phyloP scores from a whole-genome alignment of 179 eudicot species.

The Pouteria campechiana region DNA sequence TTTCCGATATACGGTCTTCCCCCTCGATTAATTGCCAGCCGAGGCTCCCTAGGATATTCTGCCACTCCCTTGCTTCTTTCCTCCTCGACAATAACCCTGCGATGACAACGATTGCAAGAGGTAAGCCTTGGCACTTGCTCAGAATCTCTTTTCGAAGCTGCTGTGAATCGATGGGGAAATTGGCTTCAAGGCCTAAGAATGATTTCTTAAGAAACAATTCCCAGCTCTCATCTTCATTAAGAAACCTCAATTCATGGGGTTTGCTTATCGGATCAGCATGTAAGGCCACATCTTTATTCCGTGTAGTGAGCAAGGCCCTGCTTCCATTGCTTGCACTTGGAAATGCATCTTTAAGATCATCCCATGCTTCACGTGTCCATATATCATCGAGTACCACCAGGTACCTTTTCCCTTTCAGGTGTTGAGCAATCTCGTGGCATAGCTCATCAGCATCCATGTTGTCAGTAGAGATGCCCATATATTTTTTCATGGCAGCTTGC shows the following conservation, averaged over 20 bases:
- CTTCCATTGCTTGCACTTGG: slow-evolving; percentile 8
- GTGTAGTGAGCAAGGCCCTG: slow-evolving; percentile 11
- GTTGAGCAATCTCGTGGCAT: too few species aligned
- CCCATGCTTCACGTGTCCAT: slow-evolving; percentile 12
- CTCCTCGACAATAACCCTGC: slow-evolving; percentile 10
- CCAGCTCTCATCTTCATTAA: slow-evolving; percentile 7
- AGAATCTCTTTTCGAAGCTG: slow-evolving; percentile 4
- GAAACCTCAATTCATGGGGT: slow-evolving; percentile 5
- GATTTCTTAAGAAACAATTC: slow-evolving; percentile 10
- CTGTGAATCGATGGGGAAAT: slow-evolving; percentile 8
- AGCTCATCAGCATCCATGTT: slow-evolving; percentile 6
- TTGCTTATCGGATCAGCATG: slow-evolving; percentile 4
- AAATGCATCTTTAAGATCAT: slow-evolving; percentile 11
- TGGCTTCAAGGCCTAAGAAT: slow-evolving; percentile 4
- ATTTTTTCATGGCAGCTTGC: too few species aligned
- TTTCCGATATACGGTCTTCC: slow-evolving; percentile 5
- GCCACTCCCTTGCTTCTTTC: slow-evolving; percentile 9
- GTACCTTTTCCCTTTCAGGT: slow-evolving; percentile 1
- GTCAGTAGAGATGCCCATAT: too few species aligned
- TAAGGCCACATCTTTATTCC: slow-evolving; percentile 1
- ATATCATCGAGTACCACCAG: slow-evolving; percentile 14
- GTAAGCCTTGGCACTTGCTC: slow-evolving; percentile 7
- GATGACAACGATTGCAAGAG: slow-evolving; percentile 15
- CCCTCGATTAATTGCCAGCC: slow-evolving; percentile 7
- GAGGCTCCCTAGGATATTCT: slow-evolving; percentile 8